Percentiles rank a stretch among this genome's conserved stretches.
Evolutionary conservation across 306 rosid genomes (phyloP).

Genomic region (Chamaecrista fasciculata): DNA sequence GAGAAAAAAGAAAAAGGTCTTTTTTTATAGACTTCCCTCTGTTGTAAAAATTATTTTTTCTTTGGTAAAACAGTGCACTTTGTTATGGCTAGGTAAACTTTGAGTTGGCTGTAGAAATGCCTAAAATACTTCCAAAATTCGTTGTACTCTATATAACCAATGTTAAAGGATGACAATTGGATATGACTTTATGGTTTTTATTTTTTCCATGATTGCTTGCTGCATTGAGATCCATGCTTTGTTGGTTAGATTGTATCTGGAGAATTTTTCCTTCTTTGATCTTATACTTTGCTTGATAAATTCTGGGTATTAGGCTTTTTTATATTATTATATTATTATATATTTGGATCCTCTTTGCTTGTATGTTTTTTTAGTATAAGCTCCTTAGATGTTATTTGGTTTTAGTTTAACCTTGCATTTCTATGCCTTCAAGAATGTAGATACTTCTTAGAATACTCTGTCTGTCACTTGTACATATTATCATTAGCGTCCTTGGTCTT

Average conservation of each 20-base stretch:
- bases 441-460: background rate
- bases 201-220: constrained; percentile 14
- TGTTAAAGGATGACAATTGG: background rate
- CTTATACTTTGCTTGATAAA: background rate
- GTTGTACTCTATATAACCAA: background rate
- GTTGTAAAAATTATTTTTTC: background rate
- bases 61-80: background rate
- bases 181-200: background rate
- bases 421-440: background rate
- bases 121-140: background rate
- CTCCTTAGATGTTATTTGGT: background rate
- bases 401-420: too few relatives aligned
- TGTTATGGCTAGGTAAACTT: constrained; percentile 7
- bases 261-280: background rate
- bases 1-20: too few relatives aligned
- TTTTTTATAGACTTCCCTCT: too few relatives aligned
- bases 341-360: background rate
- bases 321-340: constrained; percentile 1
- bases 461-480: background rate
- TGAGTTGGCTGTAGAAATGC: background rate
- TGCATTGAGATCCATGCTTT: constrained; percentile 10
- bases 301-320: background rate
- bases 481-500: background rate
- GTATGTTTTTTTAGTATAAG: background rate
- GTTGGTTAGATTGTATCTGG: constrained; percentile 4